phyloP scores from a whole-genome alignment of 148 eudicot species.

The Pouteria glomerata region DNA sequence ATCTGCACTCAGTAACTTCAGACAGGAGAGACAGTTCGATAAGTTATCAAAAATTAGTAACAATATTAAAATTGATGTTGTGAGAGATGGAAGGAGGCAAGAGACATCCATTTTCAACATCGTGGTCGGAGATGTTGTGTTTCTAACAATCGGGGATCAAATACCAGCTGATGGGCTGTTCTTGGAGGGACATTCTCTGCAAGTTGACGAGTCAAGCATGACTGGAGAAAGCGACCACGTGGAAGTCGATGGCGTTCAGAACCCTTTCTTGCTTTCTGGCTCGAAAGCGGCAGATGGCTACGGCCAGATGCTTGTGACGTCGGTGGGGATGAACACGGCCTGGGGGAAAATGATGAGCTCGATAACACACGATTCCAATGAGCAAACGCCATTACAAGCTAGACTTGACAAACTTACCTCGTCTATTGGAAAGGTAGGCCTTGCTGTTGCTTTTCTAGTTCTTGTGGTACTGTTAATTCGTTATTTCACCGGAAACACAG shows the following conservation, averaged over 20 bases:
- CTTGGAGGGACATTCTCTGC: conserved; percentile 58
- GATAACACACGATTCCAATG: conserved; percentile 42
- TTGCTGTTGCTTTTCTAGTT: conserved; percentile 63
- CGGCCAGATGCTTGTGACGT: conserved; percentile 61
- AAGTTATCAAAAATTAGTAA: conserved; percentile 73
- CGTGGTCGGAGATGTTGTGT: conserved; percentile 72
- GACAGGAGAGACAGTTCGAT: conserved; percentile 68
- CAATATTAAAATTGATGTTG: conserved; percentile 53
- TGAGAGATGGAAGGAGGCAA: conserved; percentile 58
- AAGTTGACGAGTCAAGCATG: conserved; percentile 80
- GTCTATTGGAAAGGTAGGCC: conserved; percentile 68
- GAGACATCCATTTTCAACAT: conserved; percentile 61
- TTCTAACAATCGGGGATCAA: conserved; percentile 67
- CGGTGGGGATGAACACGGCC: conserved; percentile 70
- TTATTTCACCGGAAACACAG: conserved; percentile 76
- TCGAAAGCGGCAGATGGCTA: conserved; percentile 80
- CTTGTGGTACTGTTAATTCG: conserved; percentile 61
- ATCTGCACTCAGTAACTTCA: conserved; percentile 65
- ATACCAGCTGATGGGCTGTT: conserved; percentile 76
- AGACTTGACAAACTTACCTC: conserved; percentile 69
- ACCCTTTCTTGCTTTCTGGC: conserved; percentile 76
- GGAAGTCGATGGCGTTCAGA: conserved; percentile 36
- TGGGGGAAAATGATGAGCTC: conserved; percentile 98
- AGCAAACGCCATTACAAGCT: conserved; percentile 71
- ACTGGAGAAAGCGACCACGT: conserved; percentile 85